Conservation (phyloP, 176 grass and related monocot species). For the Stipa capillata region DNA sequence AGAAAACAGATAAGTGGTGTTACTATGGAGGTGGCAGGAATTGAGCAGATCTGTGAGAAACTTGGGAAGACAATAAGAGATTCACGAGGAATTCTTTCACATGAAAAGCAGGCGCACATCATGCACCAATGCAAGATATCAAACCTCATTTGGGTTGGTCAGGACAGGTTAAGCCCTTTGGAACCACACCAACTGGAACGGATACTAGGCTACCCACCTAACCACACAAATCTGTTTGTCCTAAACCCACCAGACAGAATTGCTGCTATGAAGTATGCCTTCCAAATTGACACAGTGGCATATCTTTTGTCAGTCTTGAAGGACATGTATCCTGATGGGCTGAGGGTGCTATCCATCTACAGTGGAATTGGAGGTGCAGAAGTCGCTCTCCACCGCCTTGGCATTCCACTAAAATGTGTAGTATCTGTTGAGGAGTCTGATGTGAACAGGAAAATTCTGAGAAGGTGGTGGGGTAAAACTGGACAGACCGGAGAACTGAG, state of each 20-base stretch:
- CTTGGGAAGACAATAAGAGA: conserved; percentile 38
- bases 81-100: conserved; percentile 37
- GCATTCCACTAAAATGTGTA: conserved; percentile 52
- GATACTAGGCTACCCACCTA: conserved; percentile 55
- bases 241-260: conserved; percentile 33
- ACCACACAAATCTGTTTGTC: conserved; percentile 49
- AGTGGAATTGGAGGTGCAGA: conserved; percentile 63
- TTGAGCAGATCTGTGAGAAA: conserved; percentile 37
- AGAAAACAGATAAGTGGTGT: conserved; percentile 47
- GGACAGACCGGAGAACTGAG: conserved; percentile 47
- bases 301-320: conserved; percentile 59
- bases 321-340: conserved; percentile 33
- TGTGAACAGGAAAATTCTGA: conserved; percentile 49
- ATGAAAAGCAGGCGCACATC: conserved; percentile 30
- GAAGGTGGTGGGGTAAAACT: conserved; percentile 60
- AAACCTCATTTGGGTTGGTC: conserved; percentile 66
- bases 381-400: conserved; percentile 49
- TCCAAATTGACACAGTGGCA: conserved; percentile 54
- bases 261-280: conserved; percentile 34
- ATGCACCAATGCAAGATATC: conserved; percentile 44
- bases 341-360: conserved; percentile 60
- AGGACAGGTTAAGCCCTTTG: conserved; percentile 44
- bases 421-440: conserved; percentile 68
- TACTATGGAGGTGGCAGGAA: conserved; percentile 17
- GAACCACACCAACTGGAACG: conserved; percentile 49